Base-by-base conservation (phyloP, 805 yeast genomes). In the Candida easanensis region DNA sequence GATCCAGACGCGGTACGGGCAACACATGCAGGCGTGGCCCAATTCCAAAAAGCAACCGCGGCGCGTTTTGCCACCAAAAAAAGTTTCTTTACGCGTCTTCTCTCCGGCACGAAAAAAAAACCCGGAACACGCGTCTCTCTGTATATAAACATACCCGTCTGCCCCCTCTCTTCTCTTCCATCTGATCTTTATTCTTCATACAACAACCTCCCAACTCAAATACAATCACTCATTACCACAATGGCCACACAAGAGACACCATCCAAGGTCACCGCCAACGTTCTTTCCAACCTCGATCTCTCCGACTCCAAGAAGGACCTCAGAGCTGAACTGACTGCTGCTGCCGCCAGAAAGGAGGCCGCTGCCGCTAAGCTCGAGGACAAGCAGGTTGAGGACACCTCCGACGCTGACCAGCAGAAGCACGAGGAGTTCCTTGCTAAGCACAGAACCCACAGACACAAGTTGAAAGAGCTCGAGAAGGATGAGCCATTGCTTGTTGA, bases 401-500 rank as follows among this genome's bases (percentile, higher is more conserved):
- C 54, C 28, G 41, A 43, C 33, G 44, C 51, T 21, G 51, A 52
- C 33, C 49, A 57, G 27, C 61, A 63, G 42, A 66, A 61, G 26
- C 93, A 85, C 65, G 55, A 68, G 47, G 64, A 68, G 37, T 85
- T 84, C 66, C 70, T 84, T 59, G 63, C 64, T 28, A 66, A 71
- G 49, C 91, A 84, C 68, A 75, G 70, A 54, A 79, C 75, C 23
- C 89, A 85, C 64, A 82, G 95, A 70, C 86, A 80, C 58, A 49
- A 74, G 50, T 71, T 91, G 61, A 82, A 82, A 71, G 87, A 71
- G 49, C 56, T 78, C 58, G 97, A 91, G 73, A 78, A 79, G 66
- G 85, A 86, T 44, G 99, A 91, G 76, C 98, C 98, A 1, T 69
- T 91, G 59, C 77, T 91, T 59, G 61, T 65, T 40, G 97, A 88